Evolutionary conservation across 495 filamentous ascomycete genomes (phyloP).

Genomic region (Neurospora sp.): DNA sequence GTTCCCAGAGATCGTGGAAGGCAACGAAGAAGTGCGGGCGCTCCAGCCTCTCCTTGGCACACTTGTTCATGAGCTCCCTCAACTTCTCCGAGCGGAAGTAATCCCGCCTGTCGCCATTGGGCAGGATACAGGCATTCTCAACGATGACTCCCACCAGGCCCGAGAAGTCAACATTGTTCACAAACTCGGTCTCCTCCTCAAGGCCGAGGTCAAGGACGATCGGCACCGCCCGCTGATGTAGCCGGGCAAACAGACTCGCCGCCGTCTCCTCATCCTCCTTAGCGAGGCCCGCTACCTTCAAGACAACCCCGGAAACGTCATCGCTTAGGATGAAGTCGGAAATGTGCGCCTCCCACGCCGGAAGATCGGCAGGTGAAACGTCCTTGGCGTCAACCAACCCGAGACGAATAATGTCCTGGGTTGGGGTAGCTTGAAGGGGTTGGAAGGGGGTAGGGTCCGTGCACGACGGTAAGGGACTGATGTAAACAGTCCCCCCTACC

Average conservation of each 20-base stretch:
- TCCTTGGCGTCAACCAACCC: not conserved
- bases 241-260: not conserved
- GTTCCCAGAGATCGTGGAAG: slow-evolving; percentile 14
- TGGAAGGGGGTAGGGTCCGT: not conserved
- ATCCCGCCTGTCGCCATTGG: slow-evolving; percentile 37
- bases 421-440: not conserved
- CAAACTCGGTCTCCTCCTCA: not conserved
- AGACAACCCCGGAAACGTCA: not conserved
- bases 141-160: slow-evolving; percentile 32
- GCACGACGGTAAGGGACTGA: not conserved
- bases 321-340: not conserved
- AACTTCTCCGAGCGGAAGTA: slow-evolving; percentile 37
- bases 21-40: slow-evolving; percentile 16
- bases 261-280: not conserved
- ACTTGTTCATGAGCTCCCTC: slow-evolving; percentile 27
- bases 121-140: slow-evolving; percentile 40
- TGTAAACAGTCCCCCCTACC: not conserved
- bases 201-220: slow-evolving; percentile 6
- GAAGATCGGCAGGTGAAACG: not conserved
- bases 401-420: not conserved
- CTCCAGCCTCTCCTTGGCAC: slow-evolving; percentile 1
- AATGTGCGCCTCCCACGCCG: not conserved
- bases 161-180: slow-evolving; percentile 4
- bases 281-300: not conserved
- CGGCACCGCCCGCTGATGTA: slow-evolving; percentile 3